Evolutionary conservation across 306 rosid species (phyloP), one percentile per base, ranked within the genome.

Genomic region (Carpinus viminea): DNA sequence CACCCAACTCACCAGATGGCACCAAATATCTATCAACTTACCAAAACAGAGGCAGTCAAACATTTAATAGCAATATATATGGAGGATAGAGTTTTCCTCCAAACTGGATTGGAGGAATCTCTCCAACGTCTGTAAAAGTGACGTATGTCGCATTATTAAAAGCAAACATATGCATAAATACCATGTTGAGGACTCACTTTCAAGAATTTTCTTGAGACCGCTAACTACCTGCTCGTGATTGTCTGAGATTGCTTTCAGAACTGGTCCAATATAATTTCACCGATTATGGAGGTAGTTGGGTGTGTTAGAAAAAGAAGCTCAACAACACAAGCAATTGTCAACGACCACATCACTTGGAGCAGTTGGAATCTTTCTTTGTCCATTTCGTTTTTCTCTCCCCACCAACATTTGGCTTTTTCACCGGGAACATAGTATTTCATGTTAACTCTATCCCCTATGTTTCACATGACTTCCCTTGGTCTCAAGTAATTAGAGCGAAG

Each of bases 291-390:
- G 83, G 93, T 75, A 86, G 95, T 80, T 89, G 85, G 89, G 45
- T 84, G 87, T 85, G 52, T 72, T 12, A 46, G 79, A 79, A 82
- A 88, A 82, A 82, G 80, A 74, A 86, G 90, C 83, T 86, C 90
- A 90, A 89, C 90, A 78, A 86, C 73, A 78, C 74, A 66, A 79
- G 10, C 81, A 74, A 78, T 84, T 89, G 90, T 92, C 93, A 89
- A 90, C 87, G 80, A 81, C 83, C 65, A 74, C 61, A 79, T 72
- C 79, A 70, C 72, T 73, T 83, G 90, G 83, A 85, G 87, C 79
- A 76, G 89, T 85, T 87, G 85, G 77, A 53, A 78, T 78, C 92
- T 80, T 75, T 80, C 21, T 78, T 73, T 84, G 89, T 85, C 85
- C 60, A 80, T 55, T 75, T 72, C 54, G 2, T 71, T 75, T 75